Evolutionary conservation across 768 basidiomycete species (phyloP).

Genomic region (Lentinula boryana): DNA sequence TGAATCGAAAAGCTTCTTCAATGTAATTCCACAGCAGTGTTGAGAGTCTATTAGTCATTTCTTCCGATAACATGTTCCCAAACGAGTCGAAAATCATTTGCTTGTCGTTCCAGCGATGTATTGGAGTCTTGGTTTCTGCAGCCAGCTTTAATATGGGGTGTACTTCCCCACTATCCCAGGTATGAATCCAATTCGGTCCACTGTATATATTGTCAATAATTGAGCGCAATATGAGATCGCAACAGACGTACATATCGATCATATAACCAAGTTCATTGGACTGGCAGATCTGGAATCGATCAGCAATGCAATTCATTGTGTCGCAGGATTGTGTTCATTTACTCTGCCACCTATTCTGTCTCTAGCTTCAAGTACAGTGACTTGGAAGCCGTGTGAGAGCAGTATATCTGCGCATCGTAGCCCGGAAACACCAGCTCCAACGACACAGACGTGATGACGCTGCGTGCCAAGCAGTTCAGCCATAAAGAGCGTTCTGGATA

Average conservation of each 20-base stretch:
- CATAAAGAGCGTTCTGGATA: no score
- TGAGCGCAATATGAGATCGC: background rate
- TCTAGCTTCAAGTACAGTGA: slow-evolving; percentile 15
- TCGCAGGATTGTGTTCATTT: background rate
- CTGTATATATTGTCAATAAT: slow-evolving; percentile 5
- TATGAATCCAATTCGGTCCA: slow-evolving; percentile 16
- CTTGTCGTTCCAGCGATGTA: slow-evolving; percentile 15
- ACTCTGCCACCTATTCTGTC: slow-evolving; percentile 16
- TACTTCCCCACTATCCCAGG: slow-evolving; percentile 13
- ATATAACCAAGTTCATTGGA: slow-evolving; percentile 14
- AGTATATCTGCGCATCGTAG: slow-evolving; percentile 13
- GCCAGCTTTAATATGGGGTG: slow-evolving; percentile 16
- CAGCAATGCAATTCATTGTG: background rate
- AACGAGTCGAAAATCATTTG: slow-evolving; percentile 11
- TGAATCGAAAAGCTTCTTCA: slow-evolving; percentile 13
- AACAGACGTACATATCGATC: slow-evolving; percentile 11
- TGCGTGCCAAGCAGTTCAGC: background rate
- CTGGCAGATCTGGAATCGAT: slow-evolving; percentile 11
- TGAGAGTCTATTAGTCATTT: slow-evolving; percentile 11
- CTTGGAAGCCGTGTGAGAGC: slow-evolving; percentile 11
- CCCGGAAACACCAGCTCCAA: slow-evolving; percentile 15
- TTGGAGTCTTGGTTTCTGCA: slow-evolving; percentile 12
- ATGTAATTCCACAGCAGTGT: slow-evolving; percentile 15
- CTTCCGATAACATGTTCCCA: slow-evolving; percentile 9
- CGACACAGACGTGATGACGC: slow-evolving; percentile 11